These are phyloP conservation scores for Nothopassalora personata DNA, from an alignment of 2,329 filamentous ascomycete species.

Conservation along the genomic window DNA sequence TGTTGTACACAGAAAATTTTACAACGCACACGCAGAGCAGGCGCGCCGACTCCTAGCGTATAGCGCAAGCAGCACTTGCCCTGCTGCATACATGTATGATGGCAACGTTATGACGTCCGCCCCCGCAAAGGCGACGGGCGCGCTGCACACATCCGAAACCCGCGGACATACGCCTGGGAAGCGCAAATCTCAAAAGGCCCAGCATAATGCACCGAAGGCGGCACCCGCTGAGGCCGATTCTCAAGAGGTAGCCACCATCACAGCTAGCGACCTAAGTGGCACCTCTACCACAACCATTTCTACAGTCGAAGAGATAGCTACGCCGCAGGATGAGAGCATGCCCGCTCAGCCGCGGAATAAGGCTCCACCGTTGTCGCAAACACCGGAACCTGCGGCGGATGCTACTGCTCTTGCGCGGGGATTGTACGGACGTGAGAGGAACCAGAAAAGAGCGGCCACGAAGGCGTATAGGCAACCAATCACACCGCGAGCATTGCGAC, in stretches of 20 bases:
- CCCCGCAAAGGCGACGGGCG: neutral
- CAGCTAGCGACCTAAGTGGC: neutral
- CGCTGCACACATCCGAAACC: neutral
- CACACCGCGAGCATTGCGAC: neutral
- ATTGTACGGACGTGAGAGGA: neutral
- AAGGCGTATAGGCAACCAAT: neutral
- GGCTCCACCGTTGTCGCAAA: neutral
- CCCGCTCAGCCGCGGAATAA: neutral
- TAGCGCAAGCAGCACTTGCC: neutral
- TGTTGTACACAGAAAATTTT: neutral
- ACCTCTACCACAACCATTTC: neutral
- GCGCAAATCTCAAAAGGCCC: neutral
- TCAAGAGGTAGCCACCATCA: neutral
- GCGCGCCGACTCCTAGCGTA: neutral
- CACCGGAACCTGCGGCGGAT: neutral
- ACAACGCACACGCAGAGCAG: neutral
- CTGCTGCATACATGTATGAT: too few relatives aligned
- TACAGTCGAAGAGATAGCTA: neutral
- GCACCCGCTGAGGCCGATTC: neutral
- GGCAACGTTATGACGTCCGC: neutral
- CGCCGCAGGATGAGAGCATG: neutral
- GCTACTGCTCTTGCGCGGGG: neutral
- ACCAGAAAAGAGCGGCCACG: slow-evolving; percentile 3
- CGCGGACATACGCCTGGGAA: neutral
- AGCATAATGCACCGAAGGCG: neutral